Conservation (phyloP, 2,329 filamentous ascomycete species). For the Cyclaneusma minus region DNA sequence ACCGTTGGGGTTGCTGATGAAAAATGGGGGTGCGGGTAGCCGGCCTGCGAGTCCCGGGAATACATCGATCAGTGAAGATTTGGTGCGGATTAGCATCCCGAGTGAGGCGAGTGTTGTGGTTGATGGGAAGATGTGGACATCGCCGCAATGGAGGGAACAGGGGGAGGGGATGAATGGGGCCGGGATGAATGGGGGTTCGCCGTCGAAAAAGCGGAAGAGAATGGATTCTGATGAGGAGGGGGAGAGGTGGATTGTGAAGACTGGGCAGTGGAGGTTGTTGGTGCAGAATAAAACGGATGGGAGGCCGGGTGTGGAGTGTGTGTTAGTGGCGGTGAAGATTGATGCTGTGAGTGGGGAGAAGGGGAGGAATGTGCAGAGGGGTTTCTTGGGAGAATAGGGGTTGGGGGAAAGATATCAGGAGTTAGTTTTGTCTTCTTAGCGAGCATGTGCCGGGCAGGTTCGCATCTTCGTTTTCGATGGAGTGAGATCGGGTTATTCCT, state of each 20-base stretch:
- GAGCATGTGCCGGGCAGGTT: too few species aligned
- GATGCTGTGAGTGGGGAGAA: slow-evolving; percentile 54
- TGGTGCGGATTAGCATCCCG: slow-evolving; percentile 49
- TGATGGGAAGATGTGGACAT: slow-evolving; percentile 41
- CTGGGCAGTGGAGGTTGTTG: slow-evolving; percentile 56
- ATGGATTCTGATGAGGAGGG: slow-evolving; percentile 11
- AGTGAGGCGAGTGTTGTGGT: slow-evolving; percentile 41
- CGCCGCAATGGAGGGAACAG: slow-evolving; percentile 4
- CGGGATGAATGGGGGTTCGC: too few species aligned
- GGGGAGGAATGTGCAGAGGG: slow-evolving; percentile 46
- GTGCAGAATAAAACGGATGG: slow-evolving; percentile 36
- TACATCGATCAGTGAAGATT: slow-evolving; percentile 53
- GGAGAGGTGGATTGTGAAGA: slow-evolving; percentile 43
- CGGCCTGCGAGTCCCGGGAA: slow-evolving; percentile 52
- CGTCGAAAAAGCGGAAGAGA: slow-evolving; percentile 21
- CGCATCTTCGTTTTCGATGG: too few species aligned
- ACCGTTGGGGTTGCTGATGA: slow-evolving; percentile 52
- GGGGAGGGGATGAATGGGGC: slow-evolving; percentile 5
- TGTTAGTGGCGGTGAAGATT: slow-evolving; percentile 61
- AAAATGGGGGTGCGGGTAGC: slow-evolving; percentile 42
- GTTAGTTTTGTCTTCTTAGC: too few species aligned
- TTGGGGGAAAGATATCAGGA: too few species aligned
- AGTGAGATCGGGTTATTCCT: too few species aligned
- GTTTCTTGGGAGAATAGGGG: slow-evolving; percentile 36
- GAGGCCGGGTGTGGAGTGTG: slow-evolving; percentile 47